phyloP scores from a whole-genome alignment of 2,329 filamentous ascomycete species.

The Xylariales sp. region DNA sequence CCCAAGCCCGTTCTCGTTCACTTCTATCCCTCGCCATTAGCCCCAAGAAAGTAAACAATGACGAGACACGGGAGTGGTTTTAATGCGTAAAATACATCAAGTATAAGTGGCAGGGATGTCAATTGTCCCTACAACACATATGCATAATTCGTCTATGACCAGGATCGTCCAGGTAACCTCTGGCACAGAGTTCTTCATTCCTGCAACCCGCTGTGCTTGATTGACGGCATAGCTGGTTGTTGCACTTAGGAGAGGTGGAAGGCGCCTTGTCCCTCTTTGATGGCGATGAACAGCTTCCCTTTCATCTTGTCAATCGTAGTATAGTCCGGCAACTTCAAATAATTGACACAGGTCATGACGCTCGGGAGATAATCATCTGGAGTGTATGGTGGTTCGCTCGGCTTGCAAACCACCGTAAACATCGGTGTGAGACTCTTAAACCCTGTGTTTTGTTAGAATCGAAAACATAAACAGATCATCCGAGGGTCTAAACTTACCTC shows the following conservation, averaged over 20 bases:
- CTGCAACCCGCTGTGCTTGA: too few species aligned
- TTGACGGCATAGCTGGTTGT: background rate
- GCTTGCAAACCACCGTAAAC: slow-evolving; percentile 98
- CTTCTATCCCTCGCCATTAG: too few species aligned
- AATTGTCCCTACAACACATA: too few species aligned
- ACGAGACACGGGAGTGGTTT: too few species aligned
- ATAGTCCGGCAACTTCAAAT: slow-evolving; percentile 96
- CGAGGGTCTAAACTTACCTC: slow-evolving; percentile 61
- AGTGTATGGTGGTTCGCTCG: slow-evolving; percentile 88
- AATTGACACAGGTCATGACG: slow-evolving; percentile 99
- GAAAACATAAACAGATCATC: background rate
- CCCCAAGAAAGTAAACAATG: too few species aligned
- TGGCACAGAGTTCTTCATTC: too few species aligned
- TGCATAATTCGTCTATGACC: too few species aligned
- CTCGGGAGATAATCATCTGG: slow-evolving; percentile 98
- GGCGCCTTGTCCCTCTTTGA: slow-evolving; percentile 92
- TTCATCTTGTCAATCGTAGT: slow-evolving; percentile 71
- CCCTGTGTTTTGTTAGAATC: slow-evolving; percentile 45
- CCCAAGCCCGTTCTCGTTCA: too few species aligned
- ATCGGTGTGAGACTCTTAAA: slow-evolving; percentile 97
- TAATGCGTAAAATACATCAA: too few species aligned
- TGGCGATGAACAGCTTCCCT: slow-evolving; percentile 76
- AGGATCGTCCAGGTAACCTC: too few species aligned
- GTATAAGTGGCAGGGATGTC: too few species aligned
- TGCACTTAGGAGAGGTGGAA: slow-evolving; percentile 80